These are phyloP conservation scores for Penicillium janthinellum DNA, from an alignment of 2,329 filamentous ascomycete species.

Conservation along the genomic window DNA sequence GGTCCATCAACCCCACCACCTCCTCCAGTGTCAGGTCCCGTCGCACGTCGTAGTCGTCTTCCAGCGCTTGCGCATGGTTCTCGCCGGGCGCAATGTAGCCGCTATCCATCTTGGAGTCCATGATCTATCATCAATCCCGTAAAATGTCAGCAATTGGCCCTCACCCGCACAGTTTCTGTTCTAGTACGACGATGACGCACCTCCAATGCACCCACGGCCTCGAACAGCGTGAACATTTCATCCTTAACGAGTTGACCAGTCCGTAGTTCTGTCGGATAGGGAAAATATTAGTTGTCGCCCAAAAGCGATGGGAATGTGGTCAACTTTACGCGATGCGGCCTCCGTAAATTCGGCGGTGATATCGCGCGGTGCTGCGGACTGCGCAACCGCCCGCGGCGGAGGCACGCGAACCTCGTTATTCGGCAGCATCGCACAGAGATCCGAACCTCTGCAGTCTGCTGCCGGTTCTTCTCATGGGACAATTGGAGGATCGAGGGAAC, in stretches of 20 bases:
- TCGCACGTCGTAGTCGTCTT: constrained; percentile 77
- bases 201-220: constrained; percentile 79
- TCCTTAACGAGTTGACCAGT: constrained; percentile 89
- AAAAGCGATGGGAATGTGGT: not conserved
- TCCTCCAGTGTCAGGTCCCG: constrained; percentile 71
- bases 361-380: constrained; percentile 49
- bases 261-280: constrained; percentile 61
- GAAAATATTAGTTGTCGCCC: constrained; percentile 6
- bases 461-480: constrained; percentile 20
- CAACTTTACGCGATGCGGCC: constrained; percentile 52
- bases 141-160: constrained; percentile 19
- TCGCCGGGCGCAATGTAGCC: constrained; percentile 78
- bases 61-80: constrained; percentile 58
- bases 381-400: constrained; percentile 36
- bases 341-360: constrained; percentile 59
- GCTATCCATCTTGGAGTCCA: constrained; percentile 99
- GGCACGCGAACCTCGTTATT: constrained; percentile 37
- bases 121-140: constrained; percentile 65
- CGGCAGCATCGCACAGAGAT: constrained; percentile 34
- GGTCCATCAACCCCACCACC: constrained; percentile 90
- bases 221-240: constrained; percentile 90
- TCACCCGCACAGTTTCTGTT: constrained; percentile 6
- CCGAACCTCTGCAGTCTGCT: constrained; percentile 30
- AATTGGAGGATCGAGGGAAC: constrained; percentile 4
- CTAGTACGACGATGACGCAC: constrained; percentile 35